Conservation (phyloP, 2,329 filamentous ascomycete species). For the Madurella mycetomatis region DNA sequence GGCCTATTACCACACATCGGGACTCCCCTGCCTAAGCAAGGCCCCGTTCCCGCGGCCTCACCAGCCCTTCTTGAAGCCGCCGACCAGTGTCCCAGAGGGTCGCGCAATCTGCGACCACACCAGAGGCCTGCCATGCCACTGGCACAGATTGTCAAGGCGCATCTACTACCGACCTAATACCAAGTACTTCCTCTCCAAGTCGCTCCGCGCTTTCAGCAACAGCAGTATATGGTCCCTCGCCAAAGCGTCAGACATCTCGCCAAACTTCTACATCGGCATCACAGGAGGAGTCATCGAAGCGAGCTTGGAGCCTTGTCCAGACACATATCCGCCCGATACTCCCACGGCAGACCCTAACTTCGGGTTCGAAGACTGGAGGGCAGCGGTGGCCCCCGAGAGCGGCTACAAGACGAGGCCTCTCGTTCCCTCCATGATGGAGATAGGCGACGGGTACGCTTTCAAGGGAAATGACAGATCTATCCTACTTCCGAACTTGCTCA, state of each 20-base stretch:
- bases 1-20: conserved; percentile 45
- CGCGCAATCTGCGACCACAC: conserved; percentile 34
- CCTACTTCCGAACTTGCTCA: conserved; percentile 21
- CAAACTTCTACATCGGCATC: conserved; percentile 47
- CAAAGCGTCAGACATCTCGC: conserved; percentile 43
- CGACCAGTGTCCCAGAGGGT: conserved; percentile 1
- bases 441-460: conserved; percentile 21
- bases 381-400: not conserved
- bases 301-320: conserved; percentile 26
- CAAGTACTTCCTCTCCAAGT: conserved; percentile 41
- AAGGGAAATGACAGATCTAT: conserved; percentile 21
- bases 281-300: conserved; percentile 45
- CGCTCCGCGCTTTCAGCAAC: conserved; percentile 19
- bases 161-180: conserved; percentile 48
- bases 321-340: conserved; percentile 3
- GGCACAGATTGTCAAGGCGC: conserved; percentile 42
- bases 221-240: conserved; percentile 44
- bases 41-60: conserved; percentile 35
- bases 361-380: conserved; percentile 18
- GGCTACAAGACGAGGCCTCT: conserved; percentile 15
- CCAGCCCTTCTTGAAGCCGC: conserved; percentile 28
- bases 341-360: conserved; percentile 22
- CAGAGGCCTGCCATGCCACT: conserved; percentile 37
- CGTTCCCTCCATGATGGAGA: conserved; percentile 22
- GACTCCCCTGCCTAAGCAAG: conserved; percentile 40